These are phyloP conservation scores for Cicer bijugum DNA, from an alignment of 306 rosid species.

Conservation along the genomic window DNA sequence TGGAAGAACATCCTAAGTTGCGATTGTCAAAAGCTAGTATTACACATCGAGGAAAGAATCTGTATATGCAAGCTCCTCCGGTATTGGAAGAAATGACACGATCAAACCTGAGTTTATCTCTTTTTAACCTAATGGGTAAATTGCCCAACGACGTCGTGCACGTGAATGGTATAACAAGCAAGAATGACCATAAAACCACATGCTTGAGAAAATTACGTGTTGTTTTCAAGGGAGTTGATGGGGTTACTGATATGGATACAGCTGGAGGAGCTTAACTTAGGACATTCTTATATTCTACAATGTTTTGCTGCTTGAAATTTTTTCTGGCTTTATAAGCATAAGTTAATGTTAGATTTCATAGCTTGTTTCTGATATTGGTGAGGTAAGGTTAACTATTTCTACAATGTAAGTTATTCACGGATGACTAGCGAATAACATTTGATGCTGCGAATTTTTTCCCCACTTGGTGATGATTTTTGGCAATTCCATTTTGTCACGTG, in stretches of 20 bases:
- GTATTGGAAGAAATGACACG: slow-evolving; percentile 96
- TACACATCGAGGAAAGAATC: slow-evolving; percentile 73
- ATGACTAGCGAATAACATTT: not conserved
- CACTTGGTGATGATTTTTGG: slow-evolving; percentile 3
- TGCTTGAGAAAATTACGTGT: slow-evolving; percentile 74
- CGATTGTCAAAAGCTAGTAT: slow-evolving; percentile 81
- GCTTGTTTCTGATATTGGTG: slow-evolving; percentile 44
- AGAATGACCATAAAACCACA: slow-evolving; percentile 63
- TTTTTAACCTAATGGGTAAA: slow-evolving; percentile 81
- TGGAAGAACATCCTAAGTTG: slow-evolving; percentile 81
- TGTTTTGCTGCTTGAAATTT: slow-evolving; percentile 27
- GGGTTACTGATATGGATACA: slow-evolving; percentile 84
- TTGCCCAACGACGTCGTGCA: slow-evolving; percentile 68
- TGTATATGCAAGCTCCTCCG: slow-evolving; percentile 96
- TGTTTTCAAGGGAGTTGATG: slow-evolving; percentile 81
- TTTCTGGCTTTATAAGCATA: slow-evolving; percentile 39
- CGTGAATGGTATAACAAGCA: slow-evolving; percentile 69
- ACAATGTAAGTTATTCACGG: slow-evolving; percentile 44
- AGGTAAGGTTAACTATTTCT: slow-evolving; percentile 48
- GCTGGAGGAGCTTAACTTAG: slow-evolving; percentile 75
- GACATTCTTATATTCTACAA: slow-evolving; percentile 17
- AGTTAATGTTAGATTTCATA: slow-evolving; percentile 34
- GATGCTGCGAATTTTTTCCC: slow-evolving; percentile 37
- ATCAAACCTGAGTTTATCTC: slow-evolving; percentile 67
- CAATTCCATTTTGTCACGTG: slow-evolving; percentile 32